Evolutionary conservation across 257 asterid genomes (phyloP).

Genomic region (Echites panduratus): DNA sequence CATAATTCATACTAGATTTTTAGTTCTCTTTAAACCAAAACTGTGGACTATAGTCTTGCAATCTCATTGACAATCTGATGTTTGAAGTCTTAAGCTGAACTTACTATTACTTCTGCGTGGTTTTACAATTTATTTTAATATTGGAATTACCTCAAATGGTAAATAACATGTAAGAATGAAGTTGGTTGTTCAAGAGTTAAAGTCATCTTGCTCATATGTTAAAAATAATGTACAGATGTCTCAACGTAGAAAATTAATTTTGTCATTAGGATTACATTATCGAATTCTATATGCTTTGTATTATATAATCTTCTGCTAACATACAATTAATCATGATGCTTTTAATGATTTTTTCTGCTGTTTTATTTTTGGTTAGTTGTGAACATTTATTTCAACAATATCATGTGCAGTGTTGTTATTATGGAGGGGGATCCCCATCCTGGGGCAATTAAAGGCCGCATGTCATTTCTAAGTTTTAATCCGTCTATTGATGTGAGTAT

Average conservation of each 20-base stretch:
- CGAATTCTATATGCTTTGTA: neutral
- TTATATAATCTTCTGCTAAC: neutral
- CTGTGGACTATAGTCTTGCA: neutral
- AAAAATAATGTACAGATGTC: neutral
- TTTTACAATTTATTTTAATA: neutral
- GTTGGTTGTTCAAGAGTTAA: neutral
- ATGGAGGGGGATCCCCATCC: constrained; percentile 90
- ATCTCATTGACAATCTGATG: neutral
- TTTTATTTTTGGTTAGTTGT: neutral
- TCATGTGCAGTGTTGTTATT: constrained; percentile 64
- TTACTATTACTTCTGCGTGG: neutral
- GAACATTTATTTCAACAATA: constrained; percentile 15
- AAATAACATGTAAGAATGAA: neutral
- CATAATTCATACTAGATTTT: neutral
- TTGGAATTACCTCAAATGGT: neutral
- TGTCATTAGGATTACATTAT: neutral
- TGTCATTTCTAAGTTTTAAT: constrained; percentile 86
- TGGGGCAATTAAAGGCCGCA: constrained; percentile 70
- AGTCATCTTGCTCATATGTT: neutral
- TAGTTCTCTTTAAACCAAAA: neutral
- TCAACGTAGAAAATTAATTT: neutral
- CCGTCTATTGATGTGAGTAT: constrained; percentile 94
- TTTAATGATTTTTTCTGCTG: neutral
- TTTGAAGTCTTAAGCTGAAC: neutral
- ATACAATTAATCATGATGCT: neutral